These are phyloP conservation scores for Coix lacrymajobi DNA, from an alignment of 176 grass and related monocot genomes.

Conservation along the genomic window DNA sequence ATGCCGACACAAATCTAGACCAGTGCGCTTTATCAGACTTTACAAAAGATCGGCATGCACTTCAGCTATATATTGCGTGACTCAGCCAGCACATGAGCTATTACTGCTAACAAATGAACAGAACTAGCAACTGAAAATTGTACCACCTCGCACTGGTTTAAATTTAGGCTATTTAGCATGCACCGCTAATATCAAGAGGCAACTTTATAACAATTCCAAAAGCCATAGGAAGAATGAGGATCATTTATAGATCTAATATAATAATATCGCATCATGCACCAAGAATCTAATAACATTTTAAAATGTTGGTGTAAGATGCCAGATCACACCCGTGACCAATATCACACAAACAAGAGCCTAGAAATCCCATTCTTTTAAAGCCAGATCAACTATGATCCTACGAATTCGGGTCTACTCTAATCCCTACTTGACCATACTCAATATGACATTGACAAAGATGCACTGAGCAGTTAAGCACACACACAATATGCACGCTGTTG, in stretches of 20 bases:
- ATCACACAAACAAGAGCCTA: not conserved
- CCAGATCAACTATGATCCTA: not conserved
- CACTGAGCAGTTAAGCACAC: not conserved
- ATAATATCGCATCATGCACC: too few species aligned
- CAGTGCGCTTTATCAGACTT: not conserved
- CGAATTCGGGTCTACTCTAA: not conserved
- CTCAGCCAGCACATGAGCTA: not conserved
- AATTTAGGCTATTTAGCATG: not conserved
- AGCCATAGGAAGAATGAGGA: too few species aligned
- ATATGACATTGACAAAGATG: not conserved
- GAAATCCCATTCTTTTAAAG: not conserved
- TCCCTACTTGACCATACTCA: not conserved
- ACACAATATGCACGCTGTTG: not conserved
- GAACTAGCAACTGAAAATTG: not conserved
- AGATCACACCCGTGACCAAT: not conserved
- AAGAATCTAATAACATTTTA: not conserved
- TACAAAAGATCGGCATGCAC: not conserved
- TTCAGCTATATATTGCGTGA: not conserved
- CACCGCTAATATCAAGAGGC: not conserved
- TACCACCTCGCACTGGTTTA: not conserved
- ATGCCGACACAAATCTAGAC: not conserved
- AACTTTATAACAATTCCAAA: not conserved
- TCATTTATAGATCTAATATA: too few species aligned
- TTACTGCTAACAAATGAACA: not conserved
- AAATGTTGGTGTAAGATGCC: not conserved